Evolutionary conservation across 1,284 basidiomycete genomes (phyloP), one percentile per base, ranked within the genome.

Genomic region (Puccinia coronata): DNA sequence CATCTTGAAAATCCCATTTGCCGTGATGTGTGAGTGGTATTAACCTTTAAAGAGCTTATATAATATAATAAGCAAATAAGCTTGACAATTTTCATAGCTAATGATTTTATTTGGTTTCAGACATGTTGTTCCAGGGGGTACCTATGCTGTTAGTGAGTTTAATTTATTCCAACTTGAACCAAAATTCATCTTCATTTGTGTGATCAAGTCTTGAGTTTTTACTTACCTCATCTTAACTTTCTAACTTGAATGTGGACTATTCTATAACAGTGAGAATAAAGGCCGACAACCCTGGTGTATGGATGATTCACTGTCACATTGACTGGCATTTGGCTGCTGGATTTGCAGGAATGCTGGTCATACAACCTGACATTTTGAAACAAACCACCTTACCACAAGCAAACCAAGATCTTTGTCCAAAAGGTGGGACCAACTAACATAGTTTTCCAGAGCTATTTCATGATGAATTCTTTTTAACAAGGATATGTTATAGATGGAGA

Each of bases 251-350:
- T 39, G 25, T 28, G n/a, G 18, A 12, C 49, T 61, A 61, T 61
- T 16, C 20, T 23, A 9, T 39, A 39, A 31, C n/a, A 72, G 70
- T 72, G 43, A 25, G 49, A 55, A 51, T 72, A 34, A 51, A 55
- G 25, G 70, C 70, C n/a, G 49, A 72, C 5, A 72, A 72, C 51
- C 70, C 70, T 4, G 76, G 76, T 4, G 63, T 78, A 49, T 78
- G 76, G 63, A 69, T 70, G 11, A 25, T 78, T 36, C 76, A 78
- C 36, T 78, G 76, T 39, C 76, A 78, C 28, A 78, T 78, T 36
- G 61, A 49, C 14, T 78, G 61, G 43, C 76, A 78, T 67, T 55
- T 78, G n/a, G 47, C 61, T 43, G 63, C 63, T 14, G 76, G 76
- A 12, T 78, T 78, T 34, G 76, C 76, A 49, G 76, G 76, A 31